Evolutionary conservation across 2,329 filamentous ascomycete species (phyloP).

Genomic region (Dactylellina haptotyla): DNA sequence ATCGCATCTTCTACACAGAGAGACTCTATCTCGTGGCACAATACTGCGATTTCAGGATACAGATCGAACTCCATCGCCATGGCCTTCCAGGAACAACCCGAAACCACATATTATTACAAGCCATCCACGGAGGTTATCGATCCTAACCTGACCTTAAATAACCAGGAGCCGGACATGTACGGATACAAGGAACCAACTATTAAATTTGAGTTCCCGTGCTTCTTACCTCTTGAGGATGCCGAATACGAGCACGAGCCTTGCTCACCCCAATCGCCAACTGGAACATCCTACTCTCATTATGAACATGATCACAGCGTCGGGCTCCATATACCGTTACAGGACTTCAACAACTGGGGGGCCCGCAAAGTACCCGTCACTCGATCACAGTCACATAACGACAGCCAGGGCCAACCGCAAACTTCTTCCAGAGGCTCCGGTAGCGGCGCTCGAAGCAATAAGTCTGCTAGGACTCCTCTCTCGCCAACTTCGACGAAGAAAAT

Average conservation of each 20-base stretch:
- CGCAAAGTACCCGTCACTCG: constrained; percentile 42
- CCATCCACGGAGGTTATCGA: constrained; percentile 39
- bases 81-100: constrained; percentile 25
- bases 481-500: constrained; percentile 28
- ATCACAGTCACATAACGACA: constrained; percentile 35
- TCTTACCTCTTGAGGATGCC: constrained; percentile 7
- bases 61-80: constrained; percentile 34
- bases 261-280: constrained; percentile 19
- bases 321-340: not conserved
- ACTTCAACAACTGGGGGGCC: constrained; percentile 14
- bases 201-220: constrained; percentile 35
- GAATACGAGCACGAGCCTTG: constrained; percentile 40
- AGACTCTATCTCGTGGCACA: constrained; percentile 15
- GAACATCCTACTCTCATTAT: constrained; percentile 16
- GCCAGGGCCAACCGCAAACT: constrained; percentile 18
- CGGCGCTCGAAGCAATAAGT: constrained; percentile 8
- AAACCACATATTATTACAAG: constrained; percentile 27
- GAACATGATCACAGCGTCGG: not conserved
- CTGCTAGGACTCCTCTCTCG: constrained; percentile 25
- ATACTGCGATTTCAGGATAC: constrained; percentile 9
- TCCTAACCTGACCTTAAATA: constrained; percentile 43
- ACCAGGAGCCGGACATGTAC: constrained; percentile 30
- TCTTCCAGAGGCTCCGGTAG: constrained; percentile 11
- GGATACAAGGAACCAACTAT: constrained; percentile 29
- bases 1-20: constrained; percentile 21